phyloP scores from a whole-genome alignment of 2,329 filamentous ascomycete genomes.

The Penicillium brasilianum region DNA sequence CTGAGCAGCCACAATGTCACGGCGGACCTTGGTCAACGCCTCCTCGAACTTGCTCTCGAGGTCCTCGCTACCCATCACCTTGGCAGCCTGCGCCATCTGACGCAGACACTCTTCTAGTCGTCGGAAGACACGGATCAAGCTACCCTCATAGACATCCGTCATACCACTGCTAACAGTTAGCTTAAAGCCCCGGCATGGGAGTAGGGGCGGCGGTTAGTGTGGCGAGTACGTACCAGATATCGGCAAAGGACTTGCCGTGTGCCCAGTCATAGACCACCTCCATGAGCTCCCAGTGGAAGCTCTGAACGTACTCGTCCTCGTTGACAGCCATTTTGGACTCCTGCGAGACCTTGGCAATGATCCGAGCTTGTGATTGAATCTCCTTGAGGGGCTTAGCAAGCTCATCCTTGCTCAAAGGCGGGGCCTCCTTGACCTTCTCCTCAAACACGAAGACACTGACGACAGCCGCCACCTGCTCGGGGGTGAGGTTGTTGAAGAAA shows the following conservation, averaged over 20 bases:
- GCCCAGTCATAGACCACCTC: conserved; percentile 94
- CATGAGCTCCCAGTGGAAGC: conserved; percentile 95
- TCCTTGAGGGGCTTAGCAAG: conserved; percentile 83
- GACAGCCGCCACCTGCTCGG: conserved; percentile 83
- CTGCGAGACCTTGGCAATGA: conserved; percentile 89
- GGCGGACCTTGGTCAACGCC: conserved; percentile 80
- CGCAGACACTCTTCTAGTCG: conserved; percentile 90
- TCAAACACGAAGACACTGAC: conserved; percentile 97
- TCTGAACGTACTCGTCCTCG: conserved; percentile 88
- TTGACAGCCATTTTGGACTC: conserved; percentile 95
- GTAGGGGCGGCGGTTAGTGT: not conserved
- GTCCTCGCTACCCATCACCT: conserved; percentile 98
- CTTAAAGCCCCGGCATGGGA: not conserved
- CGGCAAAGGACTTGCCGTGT: conserved; percentile 83
- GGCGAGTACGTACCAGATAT: conserved; percentile 79
- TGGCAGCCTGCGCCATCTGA: conserved; percentile 93
- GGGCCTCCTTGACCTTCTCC: conserved; percentile 82
- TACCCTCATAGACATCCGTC: conserved; percentile 98
- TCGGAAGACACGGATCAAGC: conserved; percentile 92
- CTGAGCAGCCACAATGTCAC: conserved; percentile 94
- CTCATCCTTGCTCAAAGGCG: conserved; percentile 73
- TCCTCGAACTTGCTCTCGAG: conserved; percentile 90
- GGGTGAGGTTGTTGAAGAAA: conserved; percentile 94
- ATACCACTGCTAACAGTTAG: conserved; percentile 73
- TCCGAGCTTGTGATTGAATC: conserved; percentile 82